These are phyloP conservation scores for Kalmusia sp. DNA, from an alignment of 2,329 filamentous ascomycete species.

Conservation along the genomic window DNA sequence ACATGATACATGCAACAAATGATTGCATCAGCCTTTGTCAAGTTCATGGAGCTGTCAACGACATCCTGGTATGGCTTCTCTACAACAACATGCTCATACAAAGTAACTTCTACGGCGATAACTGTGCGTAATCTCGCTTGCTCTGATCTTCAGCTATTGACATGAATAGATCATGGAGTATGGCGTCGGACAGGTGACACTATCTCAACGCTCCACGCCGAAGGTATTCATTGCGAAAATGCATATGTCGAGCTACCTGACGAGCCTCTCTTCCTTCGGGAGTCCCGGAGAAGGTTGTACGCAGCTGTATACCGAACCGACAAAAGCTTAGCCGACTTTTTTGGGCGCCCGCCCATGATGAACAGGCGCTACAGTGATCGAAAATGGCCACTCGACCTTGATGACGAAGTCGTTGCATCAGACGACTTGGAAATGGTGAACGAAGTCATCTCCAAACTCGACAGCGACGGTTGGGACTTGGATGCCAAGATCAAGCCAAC, in stretches of 20 bases:
- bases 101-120: slow-evolving; percentile 45
- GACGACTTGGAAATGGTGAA: slow-evolving; percentile 34
- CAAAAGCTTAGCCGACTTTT: slow-evolving; percentile 43
- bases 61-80: slow-evolving; percentile 44
- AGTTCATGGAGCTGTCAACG: slow-evolving; percentile 44
- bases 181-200: slow-evolving; percentile 42
- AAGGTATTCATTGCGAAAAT: slow-evolving; percentile 43
- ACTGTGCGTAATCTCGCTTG: slow-evolving; percentile 28
- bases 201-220: slow-evolving; percentile 35
- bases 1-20: slow-evolving; percentile 43
- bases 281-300: slow-evolving; percentile 38
- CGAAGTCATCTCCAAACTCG: slow-evolving; percentile 33
- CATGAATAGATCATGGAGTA: slow-evolving; percentile 38
- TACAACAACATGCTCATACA: slow-evolving; percentile 39
- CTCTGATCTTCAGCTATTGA: slow-evolving; percentile 10
- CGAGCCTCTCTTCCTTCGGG: slow-evolving; percentile 41
- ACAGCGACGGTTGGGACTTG: slow-evolving; percentile 41
- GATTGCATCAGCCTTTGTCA: slow-evolving; percentile 45
- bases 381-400: slow-evolving; percentile 38
- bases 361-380: slow-evolving; percentile 41
- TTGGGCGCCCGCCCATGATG: slow-evolving; percentile 46
- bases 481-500: slow-evolving; percentile 33
- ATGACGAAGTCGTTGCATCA: slow-evolving; percentile 32
- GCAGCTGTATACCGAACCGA: slow-evolving; percentile 39
- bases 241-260: slow-evolving; percentile 21